These are phyloP conservation scores for Zygosaccharomyces siamensis DNA, from an alignment of 805 yeast genomes.

Conservation along the genomic window DNA sequence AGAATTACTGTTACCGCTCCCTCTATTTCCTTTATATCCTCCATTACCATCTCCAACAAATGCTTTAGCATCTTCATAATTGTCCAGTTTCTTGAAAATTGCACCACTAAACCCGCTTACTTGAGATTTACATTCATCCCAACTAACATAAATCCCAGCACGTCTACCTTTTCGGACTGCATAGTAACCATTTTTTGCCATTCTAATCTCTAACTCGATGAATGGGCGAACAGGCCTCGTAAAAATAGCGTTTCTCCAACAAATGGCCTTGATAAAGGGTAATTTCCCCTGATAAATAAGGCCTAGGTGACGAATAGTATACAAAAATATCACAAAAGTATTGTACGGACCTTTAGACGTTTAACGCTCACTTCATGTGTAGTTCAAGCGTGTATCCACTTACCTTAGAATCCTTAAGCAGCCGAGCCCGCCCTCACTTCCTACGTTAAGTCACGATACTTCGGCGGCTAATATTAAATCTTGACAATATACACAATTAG, in stretches of 20 bases:
- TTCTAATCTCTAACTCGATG: not conserved
- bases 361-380: no score
- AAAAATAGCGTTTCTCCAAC: not conserved
- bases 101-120: conserved; percentile 57
- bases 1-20: not conserved
- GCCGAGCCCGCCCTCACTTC: no score
- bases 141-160: conserved; percentile 53
- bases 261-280: not conserved
- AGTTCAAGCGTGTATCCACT: no score
- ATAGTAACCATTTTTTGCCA: conserved; percentile 37
- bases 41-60: conserved; percentile 27
- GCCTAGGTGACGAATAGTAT: not conserved
- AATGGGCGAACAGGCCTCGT: not conserved
- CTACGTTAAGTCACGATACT: not conserved
- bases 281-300: not conserved
- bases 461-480: not conserved
- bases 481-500: not conserved
- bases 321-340: no score
- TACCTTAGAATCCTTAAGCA: no score
- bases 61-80: conserved; percentile 44
- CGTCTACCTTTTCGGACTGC: conserved; percentile 53
- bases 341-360: no score
- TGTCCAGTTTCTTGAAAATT: conserved; percentile 49
- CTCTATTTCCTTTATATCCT: not conserved
- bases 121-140: conserved; percentile 53